Conservation (phyloP, 2,329 filamentous ascomycete species). For the Calonectria leucothoes region DNA sequence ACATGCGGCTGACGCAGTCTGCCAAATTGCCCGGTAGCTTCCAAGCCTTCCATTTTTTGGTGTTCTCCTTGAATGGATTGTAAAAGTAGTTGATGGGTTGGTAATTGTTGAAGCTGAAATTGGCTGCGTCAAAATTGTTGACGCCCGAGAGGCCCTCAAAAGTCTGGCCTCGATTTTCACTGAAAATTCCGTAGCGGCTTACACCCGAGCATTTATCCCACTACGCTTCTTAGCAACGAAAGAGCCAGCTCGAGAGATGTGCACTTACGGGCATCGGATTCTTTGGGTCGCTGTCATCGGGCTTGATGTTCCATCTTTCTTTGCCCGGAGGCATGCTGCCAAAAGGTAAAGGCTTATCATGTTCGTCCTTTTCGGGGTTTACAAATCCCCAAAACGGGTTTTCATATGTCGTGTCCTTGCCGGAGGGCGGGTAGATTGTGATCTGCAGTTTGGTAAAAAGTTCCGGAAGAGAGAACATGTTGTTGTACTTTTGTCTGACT, state of each 20-base stretch:
- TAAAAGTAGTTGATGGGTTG: conserved; percentile 1
- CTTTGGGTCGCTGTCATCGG: background rate
- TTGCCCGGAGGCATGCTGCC: conserved; percentile 17
- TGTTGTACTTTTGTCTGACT: conserved; percentile 25
- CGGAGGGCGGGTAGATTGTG: background rate
- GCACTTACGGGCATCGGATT: background rate
- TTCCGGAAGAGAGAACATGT: conserved; percentile 1
- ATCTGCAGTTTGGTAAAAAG: background rate
- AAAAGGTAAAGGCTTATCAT: conserved; percentile 20
- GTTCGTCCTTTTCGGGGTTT: conserved; percentile 17
- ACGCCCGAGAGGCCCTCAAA: conserved; percentile 5
- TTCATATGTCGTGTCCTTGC: background rate
- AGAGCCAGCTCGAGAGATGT: background rate
- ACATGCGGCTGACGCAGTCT: conserved; percentile 38
- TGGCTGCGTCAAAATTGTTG: conserved; percentile 17
- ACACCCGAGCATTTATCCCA: conserved; percentile 14
- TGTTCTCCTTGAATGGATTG: background rate
- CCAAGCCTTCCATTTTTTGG: background rate
- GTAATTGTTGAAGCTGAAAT: background rate
- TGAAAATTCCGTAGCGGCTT: conserved; percentile 14
- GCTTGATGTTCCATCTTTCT: conserved; percentile 25
- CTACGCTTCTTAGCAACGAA: background rate
- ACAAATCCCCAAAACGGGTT: conserved; percentile 18
- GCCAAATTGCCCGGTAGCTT: conserved; percentile 35
- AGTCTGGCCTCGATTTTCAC: background rate